Percentiles rank a stretch among this genome's conserved stretches.
phyloP scores from a whole-genome alignment of 1,284 basidiomycete genomes.

The Vanrija pseudolonga region DNA sequence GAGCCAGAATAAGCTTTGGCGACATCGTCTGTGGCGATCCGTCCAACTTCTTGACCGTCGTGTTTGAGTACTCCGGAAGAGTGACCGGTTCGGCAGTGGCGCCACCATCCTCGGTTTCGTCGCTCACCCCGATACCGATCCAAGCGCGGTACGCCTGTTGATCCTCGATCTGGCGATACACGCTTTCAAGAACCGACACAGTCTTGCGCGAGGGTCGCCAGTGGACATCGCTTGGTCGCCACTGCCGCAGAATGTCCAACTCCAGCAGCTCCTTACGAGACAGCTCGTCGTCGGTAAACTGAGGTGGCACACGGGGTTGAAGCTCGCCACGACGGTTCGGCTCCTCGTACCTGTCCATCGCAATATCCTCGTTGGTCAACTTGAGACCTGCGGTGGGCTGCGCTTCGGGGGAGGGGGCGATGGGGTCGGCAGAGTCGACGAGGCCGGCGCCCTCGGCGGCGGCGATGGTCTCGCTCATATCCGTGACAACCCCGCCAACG shows the following conservation, averaged over 20 bases:
- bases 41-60: slow-evolving; percentile 21
- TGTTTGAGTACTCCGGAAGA: slow-evolving; percentile 25
- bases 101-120: slow-evolving; percentile 24
- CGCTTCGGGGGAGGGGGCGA: neutral
- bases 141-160: slow-evolving; percentile 16
- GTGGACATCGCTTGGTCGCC: slow-evolving; percentile 39
- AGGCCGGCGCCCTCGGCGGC: slow-evolving; percentile 29
- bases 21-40: slow-evolving; percentile 23
- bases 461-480: no score
- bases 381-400: neutral
- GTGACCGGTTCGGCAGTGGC: slow-evolving; percentile 27
- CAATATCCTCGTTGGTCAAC: slow-evolving; percentile 5
- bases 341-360: slow-evolving; percentile 15
- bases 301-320: neutral
- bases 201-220: slow-evolving; percentile 39
- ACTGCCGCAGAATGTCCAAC: slow-evolving; percentile 24
- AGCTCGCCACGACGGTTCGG: slow-evolving; percentile 31
- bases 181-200: slow-evolving; percentile 30
- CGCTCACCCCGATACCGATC: slow-evolving; percentile 20
- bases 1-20: slow-evolving; percentile 28
- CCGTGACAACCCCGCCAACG: neutral
- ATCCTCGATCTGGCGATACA: slow-evolving; percentile 21
- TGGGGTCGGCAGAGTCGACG: neutral
- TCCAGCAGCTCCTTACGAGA: neutral
- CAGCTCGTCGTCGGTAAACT: neutral